Evolutionary conservation across 2,329 filamentous ascomycete species (phyloP).

Genomic region (Xylaria digitata): DNA sequence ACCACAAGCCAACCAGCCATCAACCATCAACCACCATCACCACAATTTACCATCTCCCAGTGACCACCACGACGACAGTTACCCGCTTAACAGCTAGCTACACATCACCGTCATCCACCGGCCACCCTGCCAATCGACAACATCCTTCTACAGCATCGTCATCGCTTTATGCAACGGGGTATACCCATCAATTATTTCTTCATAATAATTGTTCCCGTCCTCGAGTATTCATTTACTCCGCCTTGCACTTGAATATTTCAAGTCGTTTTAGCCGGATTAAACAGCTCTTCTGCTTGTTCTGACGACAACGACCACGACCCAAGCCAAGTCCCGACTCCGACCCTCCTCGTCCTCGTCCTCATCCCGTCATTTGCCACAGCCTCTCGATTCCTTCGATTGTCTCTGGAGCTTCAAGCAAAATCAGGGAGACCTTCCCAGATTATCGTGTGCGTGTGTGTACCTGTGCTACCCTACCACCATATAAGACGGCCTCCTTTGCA

Average conservation of each 20-base stretch:
- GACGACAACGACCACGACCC: constrained; percentile 10
- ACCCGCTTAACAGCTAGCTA: constrained; percentile 2
- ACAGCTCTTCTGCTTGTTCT: constrained; percentile 12
- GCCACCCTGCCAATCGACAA: constrained; percentile 14
- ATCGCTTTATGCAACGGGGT: constrained; percentile 19
- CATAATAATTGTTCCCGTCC: constrained; percentile 10
- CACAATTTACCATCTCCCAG: constrained; percentile 6
- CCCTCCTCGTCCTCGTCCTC: constrained; percentile 2
- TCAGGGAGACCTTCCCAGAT: background rate
- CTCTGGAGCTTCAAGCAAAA: constrained; percentile 24
- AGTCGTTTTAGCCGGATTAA: constrained; percentile 1
- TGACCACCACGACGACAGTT: constrained; percentile 18
- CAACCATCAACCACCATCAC: constrained; percentile 26
- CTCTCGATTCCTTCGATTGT: constrained; percentile 26
- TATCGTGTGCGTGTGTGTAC: constrained; percentile 22
- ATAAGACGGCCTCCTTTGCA: constrained; percentile 22
- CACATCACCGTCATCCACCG: constrained; percentile 17
- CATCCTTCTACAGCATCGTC: constrained; percentile 22
- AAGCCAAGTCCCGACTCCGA: background rate
- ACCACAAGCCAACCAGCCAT: constrained; percentile 4
- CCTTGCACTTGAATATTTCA: constrained; percentile 6
- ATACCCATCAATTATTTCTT: constrained; percentile 10
- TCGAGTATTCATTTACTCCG: background rate
- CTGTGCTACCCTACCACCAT: constrained; percentile 22
- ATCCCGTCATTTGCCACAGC: constrained; percentile 20